Conservation (phyloP, 306 rosid species). For the Geum urbanum region DNA sequence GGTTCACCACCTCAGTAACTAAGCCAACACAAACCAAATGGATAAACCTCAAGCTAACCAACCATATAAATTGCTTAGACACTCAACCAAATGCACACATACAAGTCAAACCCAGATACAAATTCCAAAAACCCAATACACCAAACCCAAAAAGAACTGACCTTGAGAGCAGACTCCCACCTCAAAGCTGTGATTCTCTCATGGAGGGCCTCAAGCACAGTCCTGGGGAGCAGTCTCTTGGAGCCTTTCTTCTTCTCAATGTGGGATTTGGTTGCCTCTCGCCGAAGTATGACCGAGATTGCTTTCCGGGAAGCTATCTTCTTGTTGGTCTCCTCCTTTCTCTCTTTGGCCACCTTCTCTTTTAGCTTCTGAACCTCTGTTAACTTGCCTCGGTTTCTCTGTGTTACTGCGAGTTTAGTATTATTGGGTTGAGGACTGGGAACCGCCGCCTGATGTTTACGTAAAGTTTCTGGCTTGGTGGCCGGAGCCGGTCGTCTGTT, state of each 20-base stretch:
- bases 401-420: conserved; percentile 16
- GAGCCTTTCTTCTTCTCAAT: conserved; percentile 85
- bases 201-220: conserved; percentile 80
- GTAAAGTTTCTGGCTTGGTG: neutral
- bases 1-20: neutral
- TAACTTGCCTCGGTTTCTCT: conserved; percentile 29
- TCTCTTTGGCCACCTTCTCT: conserved; percentile 50
- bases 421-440: conserved; percentile 18
- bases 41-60: neutral
- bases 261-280: conserved; percentile 82
- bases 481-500: conserved; percentile 19
- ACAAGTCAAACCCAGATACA: neutral
- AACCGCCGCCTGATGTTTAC: neutral
- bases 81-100: neutral
- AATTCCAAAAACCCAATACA: neutral
- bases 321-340: conserved; percentile 62
- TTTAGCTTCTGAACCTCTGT: conserved; percentile 44
- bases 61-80: neutral
- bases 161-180: conserved; percentile 98
- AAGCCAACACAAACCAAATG: neutral
- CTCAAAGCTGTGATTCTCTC: conserved; percentile 74
- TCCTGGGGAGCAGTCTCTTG: conserved; percentile 75
- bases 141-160: neutral
- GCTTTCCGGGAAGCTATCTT: conserved; percentile 84
- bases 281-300: conserved; percentile 63